Evolutionary conservation across 2,329 filamentous ascomycete species (phyloP).

Genomic region (Scortechinia acanthostroma): DNA sequence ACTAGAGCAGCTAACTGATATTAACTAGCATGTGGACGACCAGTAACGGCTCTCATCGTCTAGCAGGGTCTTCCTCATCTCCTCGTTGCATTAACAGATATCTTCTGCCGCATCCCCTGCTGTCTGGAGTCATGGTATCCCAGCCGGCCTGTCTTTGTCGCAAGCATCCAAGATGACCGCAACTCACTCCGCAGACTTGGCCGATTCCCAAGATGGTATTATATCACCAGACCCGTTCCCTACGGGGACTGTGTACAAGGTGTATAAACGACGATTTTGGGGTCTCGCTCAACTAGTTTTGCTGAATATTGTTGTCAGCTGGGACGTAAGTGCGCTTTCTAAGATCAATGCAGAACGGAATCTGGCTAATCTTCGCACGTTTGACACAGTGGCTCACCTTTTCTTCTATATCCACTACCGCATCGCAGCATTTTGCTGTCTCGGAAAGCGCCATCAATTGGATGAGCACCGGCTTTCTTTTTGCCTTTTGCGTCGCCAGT

Average conservation of each 20-base stretch:
- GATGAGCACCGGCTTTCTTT: conserved; percentile 81
- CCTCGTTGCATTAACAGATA: too few species aligned
- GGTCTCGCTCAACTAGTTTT: conserved; percentile 77
- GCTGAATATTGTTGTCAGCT: conserved; percentile 87
- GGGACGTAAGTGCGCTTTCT: conserved; percentile 80
- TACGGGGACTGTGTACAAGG: conserved; percentile 38
- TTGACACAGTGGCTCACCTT: conserved; percentile 88
- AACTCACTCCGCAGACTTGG: too few species aligned
- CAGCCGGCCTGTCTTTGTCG: too few species aligned
- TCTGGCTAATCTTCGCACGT: neutral
- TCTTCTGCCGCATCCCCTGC: too few species aligned
- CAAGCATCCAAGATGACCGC: too few species aligned
- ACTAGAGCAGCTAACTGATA: too few species aligned
- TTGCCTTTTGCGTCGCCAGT: conserved; percentile 69
- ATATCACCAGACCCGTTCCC: too few species aligned
- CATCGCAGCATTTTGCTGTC: conserved; percentile 71
- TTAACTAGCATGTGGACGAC: too few species aligned
- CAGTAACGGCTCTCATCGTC: too few species aligned
- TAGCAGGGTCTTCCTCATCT: too few species aligned
- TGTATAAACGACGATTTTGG: conserved; percentile 85
- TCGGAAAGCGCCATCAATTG: conserved; percentile 78
- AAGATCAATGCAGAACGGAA: neutral
- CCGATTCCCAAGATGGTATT: too few species aligned
- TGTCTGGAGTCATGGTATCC: too few species aligned
- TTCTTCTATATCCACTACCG: conserved; percentile 70